phyloP scores from a whole-genome alignment of 345 rosid genomes.

The Rhizophora mangle region DNA sequence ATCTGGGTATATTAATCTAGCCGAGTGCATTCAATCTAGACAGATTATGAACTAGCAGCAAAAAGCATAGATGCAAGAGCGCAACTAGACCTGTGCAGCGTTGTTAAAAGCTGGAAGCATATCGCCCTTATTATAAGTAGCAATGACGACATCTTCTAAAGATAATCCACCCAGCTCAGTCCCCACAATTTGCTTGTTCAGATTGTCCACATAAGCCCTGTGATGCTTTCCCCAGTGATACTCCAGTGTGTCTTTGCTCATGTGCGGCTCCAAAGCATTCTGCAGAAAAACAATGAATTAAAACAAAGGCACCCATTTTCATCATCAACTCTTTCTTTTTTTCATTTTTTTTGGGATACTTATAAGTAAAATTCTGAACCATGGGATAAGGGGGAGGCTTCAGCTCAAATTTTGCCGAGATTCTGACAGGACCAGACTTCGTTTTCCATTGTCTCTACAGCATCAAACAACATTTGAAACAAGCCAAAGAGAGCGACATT shows the following conservation, averaged over 20 bases:
- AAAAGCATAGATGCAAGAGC: not conserved
- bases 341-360: not conserved
- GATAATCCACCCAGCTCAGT: slow-evolving; percentile 64
- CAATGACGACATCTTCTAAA: slow-evolving; percentile 52
- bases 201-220: slow-evolving; percentile 72
- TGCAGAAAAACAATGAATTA: slow-evolving; percentile 16
- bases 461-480: not conserved
- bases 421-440: slow-evolving; percentile 30
- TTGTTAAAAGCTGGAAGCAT: slow-evolving; percentile 85
- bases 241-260: slow-evolving; percentile 70
- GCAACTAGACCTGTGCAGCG: slow-evolving; percentile 73
- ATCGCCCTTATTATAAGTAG: slow-evolving; percentile 69
- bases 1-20: no score
- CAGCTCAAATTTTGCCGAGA: slow-evolving; percentile 63
- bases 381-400: slow-evolving; percentile 87
- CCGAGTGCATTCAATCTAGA: not conserved
- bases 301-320: no score
- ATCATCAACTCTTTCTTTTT: not conserved
- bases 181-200: slow-evolving; percentile 74
- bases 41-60: not conserved
- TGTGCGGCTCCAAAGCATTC: slow-evolving; percentile 88
- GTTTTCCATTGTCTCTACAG: slow-evolving; percentile 45
- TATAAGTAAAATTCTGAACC: slow-evolving; percentile 20
- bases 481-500: not conserved
- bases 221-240: slow-evolving; percentile 99